Evolutionary conservation across 179 eudicot species (phyloP).

Genomic region (Camellia oleifera): DNA sequence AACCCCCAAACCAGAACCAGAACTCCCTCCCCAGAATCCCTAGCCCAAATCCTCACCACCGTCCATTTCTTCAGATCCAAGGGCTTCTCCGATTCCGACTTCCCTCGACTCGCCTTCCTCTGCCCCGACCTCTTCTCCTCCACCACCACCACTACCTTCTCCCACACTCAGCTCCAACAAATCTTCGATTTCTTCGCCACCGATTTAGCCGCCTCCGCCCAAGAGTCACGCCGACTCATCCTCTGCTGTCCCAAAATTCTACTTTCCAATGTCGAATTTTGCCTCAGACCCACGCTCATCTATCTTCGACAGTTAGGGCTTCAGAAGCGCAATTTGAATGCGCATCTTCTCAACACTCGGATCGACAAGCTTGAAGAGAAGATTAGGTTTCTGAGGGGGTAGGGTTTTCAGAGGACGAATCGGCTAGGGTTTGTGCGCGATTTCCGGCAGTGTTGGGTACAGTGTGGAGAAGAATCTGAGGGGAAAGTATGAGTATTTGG

Average conservation of each 20-base stretch:
- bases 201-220: conserved; percentile 39
- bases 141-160: conserved; percentile 6
- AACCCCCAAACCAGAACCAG: conserved; percentile 30
- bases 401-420: conserved; percentile 42
- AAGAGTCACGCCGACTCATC: conserved; percentile 33
- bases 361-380: conserved; percentile 41
- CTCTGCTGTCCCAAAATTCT: conserved; percentile 45
- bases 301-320: conserved; percentile 41
- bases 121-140: conserved; percentile 53
- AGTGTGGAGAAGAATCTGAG: conserved; percentile 44
- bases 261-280: conserved; percentile 41
- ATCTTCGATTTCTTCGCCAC: conserved; percentile 41
- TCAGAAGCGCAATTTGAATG: conserved; percentile 37
- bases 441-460: conserved; percentile 61
- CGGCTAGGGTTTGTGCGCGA: conserved; percentile 36
- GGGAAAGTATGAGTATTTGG: conserved; percentile 53
- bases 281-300: conserved; percentile 42
- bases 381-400: conserved; percentile 36
- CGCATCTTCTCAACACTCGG: conserved; percentile 50
- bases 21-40: conserved; percentile 34
- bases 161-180: conserved; percentile 34
- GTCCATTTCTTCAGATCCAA: conserved; percentile 45
- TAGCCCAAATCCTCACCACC: conserved; percentile 42
- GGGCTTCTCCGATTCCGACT: conserved; percentile 46
- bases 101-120: conserved; percentile 38